These are phyloP conservation scores for sorghum (Sorghum bicolor) DNA, from an alignment of 176 grass and related monocot genomes.

Conservation along the genomic window DNA sequence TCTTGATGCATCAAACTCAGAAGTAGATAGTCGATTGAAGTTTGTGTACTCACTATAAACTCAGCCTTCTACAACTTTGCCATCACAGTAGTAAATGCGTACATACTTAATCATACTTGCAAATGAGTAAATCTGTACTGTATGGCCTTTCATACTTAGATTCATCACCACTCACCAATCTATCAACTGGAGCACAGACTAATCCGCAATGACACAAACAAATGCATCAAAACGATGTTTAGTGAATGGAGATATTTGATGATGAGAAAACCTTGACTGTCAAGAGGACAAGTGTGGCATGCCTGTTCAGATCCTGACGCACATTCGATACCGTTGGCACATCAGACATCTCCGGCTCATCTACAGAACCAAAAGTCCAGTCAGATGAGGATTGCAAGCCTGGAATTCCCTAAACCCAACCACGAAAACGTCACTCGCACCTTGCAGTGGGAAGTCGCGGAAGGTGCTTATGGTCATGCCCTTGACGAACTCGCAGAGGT, in stretches of 20 bases:
- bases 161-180: not conserved
- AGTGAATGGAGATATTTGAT: slow-evolving; percentile 11
- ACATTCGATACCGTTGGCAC: slow-evolving; percentile 88
- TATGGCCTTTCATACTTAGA: not conserved
- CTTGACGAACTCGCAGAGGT: slow-evolving; percentile 92
- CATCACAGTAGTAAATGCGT: not conserved
- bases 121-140: not conserved
- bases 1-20: no score
- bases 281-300: slow-evolving; percentile 85
- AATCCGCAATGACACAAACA: not conserved
- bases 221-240: not conserved
- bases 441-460: slow-evolving; percentile 92
- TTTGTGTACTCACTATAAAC: no score
- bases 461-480: slow-evolving; percentile 92
- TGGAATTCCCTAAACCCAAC: slow-evolving; percentile 33
- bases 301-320: slow-evolving; percentile 94
- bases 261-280: slow-evolving; percentile 66
- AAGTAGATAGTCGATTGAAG: no score
- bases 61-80: not conserved
- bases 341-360: slow-evolving; percentile 69
- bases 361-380: slow-evolving; percentile 30
- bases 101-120: not conserved
- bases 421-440: slow-evolving; percentile 32
- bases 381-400: not conserved
- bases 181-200: not conserved